Base-by-base conservation (phyloP, 352 stramenopile genomes). In the Globisporangium radiosum region DNA sequence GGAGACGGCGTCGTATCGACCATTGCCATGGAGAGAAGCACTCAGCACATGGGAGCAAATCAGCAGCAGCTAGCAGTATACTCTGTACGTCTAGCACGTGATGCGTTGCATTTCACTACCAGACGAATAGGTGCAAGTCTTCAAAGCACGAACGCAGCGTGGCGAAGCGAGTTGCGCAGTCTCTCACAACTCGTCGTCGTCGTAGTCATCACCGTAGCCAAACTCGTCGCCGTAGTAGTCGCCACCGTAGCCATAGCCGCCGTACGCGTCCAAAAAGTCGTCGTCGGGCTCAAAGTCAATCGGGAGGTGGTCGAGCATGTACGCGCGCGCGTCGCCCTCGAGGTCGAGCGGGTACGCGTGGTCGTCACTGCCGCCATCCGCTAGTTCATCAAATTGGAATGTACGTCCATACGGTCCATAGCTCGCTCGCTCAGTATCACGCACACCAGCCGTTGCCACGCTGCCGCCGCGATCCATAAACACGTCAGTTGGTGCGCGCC, bases 171-270 rank as follows among this genome's bases (percentile, higher is more conserved):
- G 25, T 33, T 2, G 25, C 25, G 25, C 25, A 33, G 25, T 33
- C 25, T 33, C 25, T 33, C 25, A 69, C 51, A 66, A 43, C 45
- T 68, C 54, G 11, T 45, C 70, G 25, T 52, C 64, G 33, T 50
- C 50, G 5, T 72, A 53, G 42, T 65, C 52, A 47, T 62, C 65
- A 44, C 61, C 52, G 44, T 62, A 48, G 15, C 72, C 61, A 17
- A 77, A 73, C 43, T 71, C 66, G 43, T 71, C 68, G 61, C 10
- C 56, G 62, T 51, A 17, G 10, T 47, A 25, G 25, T 51, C 19
- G n/a, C 25, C 17, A 4, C 45, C 17, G n/a, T 55, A 8, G 47
- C 37, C 14, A 9, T 45, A 11, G 10, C 48, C 19, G 33, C 43
- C 15, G 19, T 53, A 44, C 7, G 49, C 42, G 19, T 38, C 54